Conservation (phyloP, 1,139 yeast genomes). For the Taphrina populina region DNA sequence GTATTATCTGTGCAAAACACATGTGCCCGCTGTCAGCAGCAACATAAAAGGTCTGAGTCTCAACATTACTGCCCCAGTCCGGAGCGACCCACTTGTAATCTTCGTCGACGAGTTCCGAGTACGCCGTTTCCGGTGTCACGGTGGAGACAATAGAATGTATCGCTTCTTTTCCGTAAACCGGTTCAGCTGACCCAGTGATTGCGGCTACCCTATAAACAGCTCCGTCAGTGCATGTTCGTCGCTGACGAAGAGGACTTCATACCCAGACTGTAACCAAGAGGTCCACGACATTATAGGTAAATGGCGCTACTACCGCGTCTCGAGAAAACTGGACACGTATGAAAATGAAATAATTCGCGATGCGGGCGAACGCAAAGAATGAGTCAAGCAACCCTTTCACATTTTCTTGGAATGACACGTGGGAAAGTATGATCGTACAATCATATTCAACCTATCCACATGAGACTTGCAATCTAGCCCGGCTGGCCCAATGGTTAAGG, state of each 20-base stretch:
- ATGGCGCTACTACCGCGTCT: too few relatives aligned
- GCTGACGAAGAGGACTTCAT: not conserved
- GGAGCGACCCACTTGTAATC: constrained; percentile 80
- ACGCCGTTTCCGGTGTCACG: constrained; percentile 55
- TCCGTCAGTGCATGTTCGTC: not conserved
- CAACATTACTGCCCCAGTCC: constrained; percentile 73
- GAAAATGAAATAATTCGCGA: too few relatives aligned
- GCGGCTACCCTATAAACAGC: constrained; percentile 64
- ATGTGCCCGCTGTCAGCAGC: constrained; percentile 58
- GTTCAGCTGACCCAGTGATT: constrained; percentile 95
- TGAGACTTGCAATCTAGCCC: constrained; percentile 2
- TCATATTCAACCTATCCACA: too few relatives aligned
- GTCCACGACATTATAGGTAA: constrained; percentile 34
- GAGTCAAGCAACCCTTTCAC: too few relatives aligned
- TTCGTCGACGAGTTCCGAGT: constrained; percentile 54
- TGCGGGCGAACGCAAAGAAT: too few relatives aligned
- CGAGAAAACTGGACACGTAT: too few relatives aligned
- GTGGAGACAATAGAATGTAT: constrained; percentile 76
- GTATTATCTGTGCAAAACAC: constrained; percentile 93
- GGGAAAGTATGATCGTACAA: too few relatives aligned
- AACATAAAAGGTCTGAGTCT: constrained; percentile 90
- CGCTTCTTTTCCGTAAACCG: constrained; percentile 90
- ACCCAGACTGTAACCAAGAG: constrained; percentile 33
- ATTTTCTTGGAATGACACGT: too few relatives aligned
- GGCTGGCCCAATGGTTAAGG: constrained; percentile 30